Conservation (phyloP, 2,329 filamentous ascomycete species). For the Claviceps africana region DNA sequence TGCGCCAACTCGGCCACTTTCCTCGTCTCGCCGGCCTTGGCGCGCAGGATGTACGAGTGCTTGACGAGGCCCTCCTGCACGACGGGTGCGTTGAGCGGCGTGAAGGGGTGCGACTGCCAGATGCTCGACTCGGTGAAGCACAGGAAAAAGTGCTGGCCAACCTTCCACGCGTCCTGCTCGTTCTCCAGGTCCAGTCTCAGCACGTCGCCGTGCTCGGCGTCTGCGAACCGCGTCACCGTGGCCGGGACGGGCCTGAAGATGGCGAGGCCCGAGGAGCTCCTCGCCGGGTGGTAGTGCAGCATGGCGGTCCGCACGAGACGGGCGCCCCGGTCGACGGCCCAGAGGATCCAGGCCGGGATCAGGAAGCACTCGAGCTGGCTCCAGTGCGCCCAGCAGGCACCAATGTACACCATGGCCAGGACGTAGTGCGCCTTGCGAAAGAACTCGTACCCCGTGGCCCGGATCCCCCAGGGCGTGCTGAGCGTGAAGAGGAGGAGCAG, state of each 20-base stretch:
- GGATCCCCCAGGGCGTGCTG: constrained; percentile 43
- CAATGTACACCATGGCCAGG: constrained; percentile 59
- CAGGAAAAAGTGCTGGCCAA: constrained; percentile 60
- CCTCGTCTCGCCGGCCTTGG: constrained; percentile 44
- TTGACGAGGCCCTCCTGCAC: constrained; percentile 25
- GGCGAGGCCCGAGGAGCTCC: constrained; percentile 17
- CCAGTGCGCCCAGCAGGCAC: constrained; percentile 67
- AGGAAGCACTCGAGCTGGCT: constrained; percentile 52
- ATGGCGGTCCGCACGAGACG: constrained; percentile 43
- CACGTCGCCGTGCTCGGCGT: constrained; percentile 44
- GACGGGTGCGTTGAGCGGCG: constrained; percentile 41
- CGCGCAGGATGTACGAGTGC: constrained; percentile 44
- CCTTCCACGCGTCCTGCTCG: constrained; percentile 43
- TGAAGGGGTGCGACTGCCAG: constrained; percentile 63
- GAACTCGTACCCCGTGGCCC: constrained; percentile 59
- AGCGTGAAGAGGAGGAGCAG: constrained; percentile 47
- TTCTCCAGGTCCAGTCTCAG: constrained; percentile 53
- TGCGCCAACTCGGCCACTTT: constrained; percentile 33
- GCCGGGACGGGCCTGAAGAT: constrained; percentile 43
- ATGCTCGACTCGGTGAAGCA: constrained; percentile 52
- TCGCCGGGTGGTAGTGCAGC: constrained; percentile 43
- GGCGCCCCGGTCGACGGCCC: constrained; percentile 48
- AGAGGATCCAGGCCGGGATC: constrained; percentile 49
- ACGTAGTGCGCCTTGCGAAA: constrained; percentile 65
- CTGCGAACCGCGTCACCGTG: constrained; percentile 31